Conservation (phyloP, 2,329 filamentous ascomycete genomes). For the Stagonosporopsis cucurbitacearum region DNA sequence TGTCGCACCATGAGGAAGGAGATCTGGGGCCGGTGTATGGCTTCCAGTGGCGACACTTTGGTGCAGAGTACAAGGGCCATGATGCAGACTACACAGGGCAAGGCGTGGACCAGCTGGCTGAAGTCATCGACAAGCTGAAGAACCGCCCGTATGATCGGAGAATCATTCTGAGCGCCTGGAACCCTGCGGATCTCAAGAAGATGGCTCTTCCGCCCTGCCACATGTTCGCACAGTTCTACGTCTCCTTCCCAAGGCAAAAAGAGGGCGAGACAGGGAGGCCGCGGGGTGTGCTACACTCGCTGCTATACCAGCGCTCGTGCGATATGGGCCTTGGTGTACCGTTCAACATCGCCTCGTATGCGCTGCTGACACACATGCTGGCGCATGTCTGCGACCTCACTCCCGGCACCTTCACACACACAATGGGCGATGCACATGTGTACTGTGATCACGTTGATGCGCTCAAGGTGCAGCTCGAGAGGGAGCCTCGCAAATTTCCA, state of each 20-base stretch:
- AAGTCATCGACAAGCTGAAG: constrained; percentile 85
- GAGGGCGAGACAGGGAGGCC: constrained; percentile 40
- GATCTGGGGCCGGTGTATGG: constrained; percentile 96
- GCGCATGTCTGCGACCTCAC: constrained; percentile 84
- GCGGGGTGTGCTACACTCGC: constrained; percentile 79
- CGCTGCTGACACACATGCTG: constrained; percentile 92
- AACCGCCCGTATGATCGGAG: constrained; percentile 85
- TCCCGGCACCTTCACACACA: constrained; percentile 87
- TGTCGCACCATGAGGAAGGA: constrained; percentile 80
- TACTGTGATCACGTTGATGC: constrained; percentile 94
- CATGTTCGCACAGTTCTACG: constrained; percentile 98
- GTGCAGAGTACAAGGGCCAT: constrained; percentile 75
- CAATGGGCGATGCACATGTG: constrained; percentile 98
- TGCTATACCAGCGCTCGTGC: constrained; percentile 91
- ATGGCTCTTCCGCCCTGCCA: constrained; percentile 96
- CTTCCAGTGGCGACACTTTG: constrained; percentile 99
- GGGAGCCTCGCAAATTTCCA: constrained; percentile 83
- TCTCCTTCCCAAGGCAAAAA: constrained; percentile 67
- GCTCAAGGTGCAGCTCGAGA: constrained; percentile 76
- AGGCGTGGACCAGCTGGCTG: constrained; percentile 90
- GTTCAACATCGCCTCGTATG: constrained; percentile 97
- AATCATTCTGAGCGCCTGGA: constrained; percentile 94
- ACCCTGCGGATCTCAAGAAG: constrained; percentile 80
- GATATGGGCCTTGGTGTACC: constrained; percentile 98
- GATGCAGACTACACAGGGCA: constrained; percentile 83